phyloP scores from a whole-genome alignment of 1,139 yeast species.

The Taiozyma sp. region DNA sequence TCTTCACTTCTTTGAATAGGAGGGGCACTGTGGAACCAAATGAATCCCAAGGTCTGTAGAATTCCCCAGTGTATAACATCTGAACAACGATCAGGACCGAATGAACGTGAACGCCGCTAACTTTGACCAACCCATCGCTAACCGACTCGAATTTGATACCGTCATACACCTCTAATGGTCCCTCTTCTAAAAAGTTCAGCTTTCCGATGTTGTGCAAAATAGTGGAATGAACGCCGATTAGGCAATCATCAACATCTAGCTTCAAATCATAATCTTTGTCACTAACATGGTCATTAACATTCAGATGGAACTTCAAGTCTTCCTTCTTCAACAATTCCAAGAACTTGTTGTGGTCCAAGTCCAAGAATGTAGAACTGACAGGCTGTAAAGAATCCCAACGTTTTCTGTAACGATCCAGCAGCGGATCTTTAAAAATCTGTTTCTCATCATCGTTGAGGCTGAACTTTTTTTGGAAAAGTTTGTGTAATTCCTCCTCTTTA shows the following conservation, averaged over 20 bases:
- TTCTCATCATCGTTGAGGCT: conserved; percentile 1
- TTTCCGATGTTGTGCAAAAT: conserved; percentile 12
- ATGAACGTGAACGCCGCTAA: conserved; percentile 8
- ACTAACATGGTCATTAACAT: conserved; percentile 13
- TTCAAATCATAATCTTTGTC: conserved; percentile 26
- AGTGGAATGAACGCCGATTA: conserved; percentile 18
- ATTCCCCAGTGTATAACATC: conserved; percentile 43
- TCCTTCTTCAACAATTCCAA: conserved; percentile 17
- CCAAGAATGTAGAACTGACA: conserved; percentile 10
- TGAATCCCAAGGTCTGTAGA: conserved; percentile 36
- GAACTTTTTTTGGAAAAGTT: conserved; percentile 7
- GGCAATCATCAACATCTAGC: conserved; percentile 21
- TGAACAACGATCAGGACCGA: conserved; percentile 32
- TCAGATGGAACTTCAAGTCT: conserved; percentile 21
- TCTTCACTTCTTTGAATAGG: conserved; percentile 22
- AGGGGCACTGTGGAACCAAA: conserved; percentile 15
- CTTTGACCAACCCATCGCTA: conserved; percentile 7
- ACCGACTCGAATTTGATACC: conserved; percentile 7
- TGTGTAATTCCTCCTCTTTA: conserved; percentile 14
- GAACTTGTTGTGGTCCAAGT: conserved; percentile 1
- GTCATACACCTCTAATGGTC: conserved; percentile 12
- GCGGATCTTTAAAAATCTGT: conserved; percentile 5
- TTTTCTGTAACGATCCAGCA: conserved; percentile 5
- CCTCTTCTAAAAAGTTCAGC: conserved; percentile 3
- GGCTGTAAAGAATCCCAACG: conserved; percentile 10